Conservation (phyloP, 2,329 filamentous ascomycete species). For the Apiospora aurea region DNA sequence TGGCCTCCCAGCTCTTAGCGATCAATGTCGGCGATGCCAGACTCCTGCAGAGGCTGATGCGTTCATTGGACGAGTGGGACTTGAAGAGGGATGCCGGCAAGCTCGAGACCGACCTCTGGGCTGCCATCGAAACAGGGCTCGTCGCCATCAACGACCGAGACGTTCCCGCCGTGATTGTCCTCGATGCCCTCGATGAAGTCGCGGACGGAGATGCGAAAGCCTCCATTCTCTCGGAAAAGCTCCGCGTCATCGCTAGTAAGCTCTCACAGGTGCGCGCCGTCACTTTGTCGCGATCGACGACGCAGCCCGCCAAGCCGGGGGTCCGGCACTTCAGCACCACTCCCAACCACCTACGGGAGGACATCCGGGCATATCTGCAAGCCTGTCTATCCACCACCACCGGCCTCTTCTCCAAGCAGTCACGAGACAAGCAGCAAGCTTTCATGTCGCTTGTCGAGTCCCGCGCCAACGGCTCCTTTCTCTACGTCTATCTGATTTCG, state of each 20-base stretch:
- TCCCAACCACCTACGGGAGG: too few relatives aligned
- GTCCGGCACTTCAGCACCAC: too few relatives aligned
- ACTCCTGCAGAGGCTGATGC: constrained; percentile 43
- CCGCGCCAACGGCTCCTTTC: too few relatives aligned
- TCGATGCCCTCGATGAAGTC: constrained; percentile 48
- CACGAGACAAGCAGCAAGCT: too few relatives aligned
- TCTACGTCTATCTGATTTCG: too few relatives aligned
- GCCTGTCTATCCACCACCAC: too few relatives aligned
- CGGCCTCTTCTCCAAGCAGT: too few relatives aligned
- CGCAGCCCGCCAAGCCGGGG: too few relatives aligned
- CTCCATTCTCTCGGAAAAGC: constrained; percentile 34
- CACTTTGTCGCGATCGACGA: too few relatives aligned
- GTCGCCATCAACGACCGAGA: constrained; percentile 39
- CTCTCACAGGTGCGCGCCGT: background rate
- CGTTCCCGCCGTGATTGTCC: constrained; percentile 42
- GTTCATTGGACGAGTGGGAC: constrained; percentile 37
- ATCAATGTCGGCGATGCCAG: constrained; percentile 46
- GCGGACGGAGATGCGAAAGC: constrained; percentile 34
- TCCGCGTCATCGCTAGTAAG: background rate
- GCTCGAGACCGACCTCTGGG: constrained; percentile 44
- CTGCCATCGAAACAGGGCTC: constrained; percentile 43
- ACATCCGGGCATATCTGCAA: too few relatives aligned
- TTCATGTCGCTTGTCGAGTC: too few relatives aligned
- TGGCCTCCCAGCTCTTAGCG: constrained; percentile 48
- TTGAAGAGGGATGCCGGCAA: constrained; percentile 35